Base-by-base conservation (phyloP, 768 basidiomycete genomes). In the Podaxis sp. region DNA sequence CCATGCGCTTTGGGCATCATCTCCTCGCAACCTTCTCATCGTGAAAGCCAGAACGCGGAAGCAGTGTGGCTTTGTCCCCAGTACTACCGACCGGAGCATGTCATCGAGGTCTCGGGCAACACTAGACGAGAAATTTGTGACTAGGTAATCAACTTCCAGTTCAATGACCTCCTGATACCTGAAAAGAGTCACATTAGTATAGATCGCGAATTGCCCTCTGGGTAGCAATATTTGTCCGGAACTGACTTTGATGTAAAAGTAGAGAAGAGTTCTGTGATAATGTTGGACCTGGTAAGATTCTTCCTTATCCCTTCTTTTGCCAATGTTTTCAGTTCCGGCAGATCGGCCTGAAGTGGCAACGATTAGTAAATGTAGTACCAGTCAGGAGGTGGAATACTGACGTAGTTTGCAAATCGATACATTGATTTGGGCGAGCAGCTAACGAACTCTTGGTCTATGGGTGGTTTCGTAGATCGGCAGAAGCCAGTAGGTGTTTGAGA, bases 401-500 rank as follows among this genome's bases (percentile, higher is more conserved):
- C 50, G 64, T 46, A 57, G 40, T 46, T 38, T 22, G 75, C 75
- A 7, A 76, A 67, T 54, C 75, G 73, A 68, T 76, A 77, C 76
- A 77, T 77, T 4, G 75, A 76, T 67, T 77, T 76, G 49, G 76
- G 75, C 8, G 75, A 77, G 26, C 75, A 76, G 17, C 48, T 22
- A 38, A 20, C 36, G 36, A 41, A 4, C 0, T 40, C 22, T 1
- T 46, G n/a, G 46, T 37, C 20, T 6, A 22, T 22, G 11, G 36
- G 12, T 6, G 30, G 30, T 33, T 33, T 0, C 30, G 30, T 33
- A 10, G 10, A 10, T 10, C 22, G 0, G 49, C 8, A 0, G 26
- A 38, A 17, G 7, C 17, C 38, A 1, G 49, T 6, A 48, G 10
- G 28, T 3, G 7, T 17, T 28, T 33, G 53, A 22, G 64, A 65